Base-by-base conservation (phyloP, 345 rosid species). In the Corymbia maculata region DNA sequence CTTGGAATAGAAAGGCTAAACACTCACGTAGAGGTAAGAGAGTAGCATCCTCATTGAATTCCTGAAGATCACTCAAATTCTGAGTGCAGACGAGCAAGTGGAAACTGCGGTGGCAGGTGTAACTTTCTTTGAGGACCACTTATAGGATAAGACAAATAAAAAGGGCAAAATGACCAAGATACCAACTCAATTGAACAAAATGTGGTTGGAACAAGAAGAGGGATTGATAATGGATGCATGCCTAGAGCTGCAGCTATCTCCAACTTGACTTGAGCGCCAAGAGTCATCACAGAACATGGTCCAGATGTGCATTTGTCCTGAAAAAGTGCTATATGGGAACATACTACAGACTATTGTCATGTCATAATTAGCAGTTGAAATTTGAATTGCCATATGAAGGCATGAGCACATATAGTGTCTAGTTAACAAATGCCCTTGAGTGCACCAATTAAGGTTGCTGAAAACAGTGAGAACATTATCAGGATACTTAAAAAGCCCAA, bases 1-100 rank as follows among this genome's bases (percentile, higher is more conserved):
- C 94, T 79, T 92, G 93, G 87, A 90, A 86, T 22, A 91, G 30
- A 61, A 86, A 47, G 30, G 88, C 86, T 24, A 92, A 24, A 93
- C 93, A 92, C 86, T 30, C 55, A 79, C 89, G 85, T 28, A 91
- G 80, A 47, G 95, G 93, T 9, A 88, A 17, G 70, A 89, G 75
- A 13, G 91, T 87, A 26, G 84, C 79, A 88, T 90, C 86, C 19
- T 49, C 19, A 22, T 64, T 80, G 6, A 86, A 50, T 49, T 84
- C 66, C 89, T 85, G 87, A 17, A 42, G 70, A 92, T 86, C 19
- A 87, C 88, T 91, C 93, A 90, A 49, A 92, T 45, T 86, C 90
- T 93, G 88, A 88, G 7, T 79, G 66, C 51, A 51, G 89, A 59
- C 17, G 52, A 86, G n/a, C 22, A n/a, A n/a, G 51, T 87, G 42